Conservation (phyloP, 1,284 basidiomycete species). For the Cutaneotrichosporon sp. region DNA sequence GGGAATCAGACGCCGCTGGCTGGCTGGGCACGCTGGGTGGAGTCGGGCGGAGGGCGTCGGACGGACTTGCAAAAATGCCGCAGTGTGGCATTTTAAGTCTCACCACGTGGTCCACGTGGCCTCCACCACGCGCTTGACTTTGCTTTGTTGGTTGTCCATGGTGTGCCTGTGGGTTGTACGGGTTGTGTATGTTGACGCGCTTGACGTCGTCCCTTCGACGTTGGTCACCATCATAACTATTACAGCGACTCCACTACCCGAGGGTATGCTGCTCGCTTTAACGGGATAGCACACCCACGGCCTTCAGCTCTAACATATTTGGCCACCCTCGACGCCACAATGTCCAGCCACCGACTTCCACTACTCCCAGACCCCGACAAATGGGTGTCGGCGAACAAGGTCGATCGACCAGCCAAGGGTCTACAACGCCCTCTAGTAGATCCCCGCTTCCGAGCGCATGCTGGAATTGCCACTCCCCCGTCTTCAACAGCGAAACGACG, state of each 20-base stretch:
- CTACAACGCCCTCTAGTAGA: slow-evolving; percentile 14
- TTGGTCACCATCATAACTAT: no score
- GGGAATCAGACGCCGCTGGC: no score
- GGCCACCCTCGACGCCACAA: slow-evolving; percentile 2
- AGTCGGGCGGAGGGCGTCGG: no score
- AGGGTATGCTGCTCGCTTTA: no score
- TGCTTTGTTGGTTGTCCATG: background rate
- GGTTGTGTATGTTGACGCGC: no score
- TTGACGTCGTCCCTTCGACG: no score
- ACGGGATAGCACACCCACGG: no score
- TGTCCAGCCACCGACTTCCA: slow-evolving; percentile 14
- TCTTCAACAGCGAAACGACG: slow-evolving; percentile 13
- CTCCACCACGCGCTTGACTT: background rate
- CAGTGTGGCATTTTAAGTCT: background rate
- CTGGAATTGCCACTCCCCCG: slow-evolving; percentile 25
- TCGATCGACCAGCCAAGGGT: background rate
- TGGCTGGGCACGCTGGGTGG: no score
- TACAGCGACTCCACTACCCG: no score
- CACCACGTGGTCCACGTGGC: background rate
- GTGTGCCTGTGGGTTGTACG: no score
- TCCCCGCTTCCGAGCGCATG: slow-evolving; percentile 11
- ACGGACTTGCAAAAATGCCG: background rate
- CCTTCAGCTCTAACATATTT: no score
- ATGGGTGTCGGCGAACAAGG: slow-evolving; percentile 26
- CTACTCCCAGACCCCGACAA: slow-evolving; percentile 30